Base-by-base conservation (phyloP, 108 stramenopile genomes). In the Craspedostauros australis region DNA sequence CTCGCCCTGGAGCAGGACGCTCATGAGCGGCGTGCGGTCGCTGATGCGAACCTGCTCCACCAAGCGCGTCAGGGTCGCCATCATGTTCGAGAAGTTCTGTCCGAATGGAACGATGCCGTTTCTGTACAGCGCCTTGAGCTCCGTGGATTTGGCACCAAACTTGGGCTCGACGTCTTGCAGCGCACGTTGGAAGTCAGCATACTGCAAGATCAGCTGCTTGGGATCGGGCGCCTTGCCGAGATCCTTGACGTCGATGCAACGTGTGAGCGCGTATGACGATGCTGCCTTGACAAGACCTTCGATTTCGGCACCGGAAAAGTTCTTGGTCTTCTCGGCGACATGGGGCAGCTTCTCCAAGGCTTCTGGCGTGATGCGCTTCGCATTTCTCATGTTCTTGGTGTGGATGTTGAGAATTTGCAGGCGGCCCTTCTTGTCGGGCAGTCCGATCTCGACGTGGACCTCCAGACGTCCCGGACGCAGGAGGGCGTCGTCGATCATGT, bases 401-500 rank as follows among this genome's bases (percentile, higher is more conserved):
- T 99, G 96, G 45, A 99, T 99, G 45, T 80, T 71, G 3, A 99
- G 68, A 62, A 99, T 98, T 71, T 99, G 97, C 41, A 89, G 43
- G 14, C 98, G 83, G 24, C 98, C 98, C 42, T 82, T 78, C 50
- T 46, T 60, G 70, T 95, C 95, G 3, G 98, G 98, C 22, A 99
- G 70, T 18, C 95, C 91, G 62, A 99, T 99, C 71, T 99, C 98
- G 23, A 99, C 94, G 70, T 99, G 96, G 7, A 94, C 88, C 61
- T 99, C 99, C 26, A 99, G 65, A 36, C 99, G 93, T 5, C 99
- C 99, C 6, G 99, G 99, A 21, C 97, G 96, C 27, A 99, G 72
- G 28, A 99, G 61, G 19, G 99, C 99, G 64, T 95, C 93, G 71
- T 99, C 99, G 55, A 99, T 97, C 95, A 98, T 94, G 68, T 97